phyloP scores from a whole-genome alignment of 2,329 filamentous ascomycete species.

The Camptophora hylomeconis region DNA sequence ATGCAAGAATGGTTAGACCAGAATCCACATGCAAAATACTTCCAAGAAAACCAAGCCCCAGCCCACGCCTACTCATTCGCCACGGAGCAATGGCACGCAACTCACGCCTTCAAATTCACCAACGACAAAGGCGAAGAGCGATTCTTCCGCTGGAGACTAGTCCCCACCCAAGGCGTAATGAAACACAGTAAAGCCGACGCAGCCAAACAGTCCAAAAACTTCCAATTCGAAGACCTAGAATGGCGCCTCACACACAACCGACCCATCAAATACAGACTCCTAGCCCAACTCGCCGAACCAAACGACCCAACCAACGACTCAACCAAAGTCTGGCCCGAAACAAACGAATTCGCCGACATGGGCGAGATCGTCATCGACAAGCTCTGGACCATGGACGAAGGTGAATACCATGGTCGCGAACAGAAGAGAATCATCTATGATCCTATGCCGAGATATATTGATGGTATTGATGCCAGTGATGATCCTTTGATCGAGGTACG shows the following conservation, averaged over 20 bases:
- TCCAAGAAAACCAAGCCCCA: constrained; percentile 32
- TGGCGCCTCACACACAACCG: too few species aligned
- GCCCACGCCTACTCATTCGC: constrained; percentile 37
- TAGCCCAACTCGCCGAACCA: constrained; percentile 37
- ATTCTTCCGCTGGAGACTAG: constrained; percentile 36
- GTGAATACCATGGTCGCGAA: constrained; percentile 27
- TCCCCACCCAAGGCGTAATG: constrained; percentile 32
- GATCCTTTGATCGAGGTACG: constrained; percentile 45
- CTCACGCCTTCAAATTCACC: constrained; percentile 23
- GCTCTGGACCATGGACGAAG: constrained; percentile 24
- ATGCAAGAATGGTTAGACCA: constrained; percentile 27
- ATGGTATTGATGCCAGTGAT: constrained; percentile 38
- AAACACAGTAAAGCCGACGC: constrained; percentile 27
- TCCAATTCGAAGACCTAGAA: constrained; percentile 37
- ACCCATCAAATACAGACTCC: constrained; percentile 35
- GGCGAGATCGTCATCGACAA: constrained; percentile 35
- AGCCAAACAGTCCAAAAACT: constrained; percentile 27
- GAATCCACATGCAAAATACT: constrained; percentile 35
- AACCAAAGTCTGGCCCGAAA: constrained; percentile 41
- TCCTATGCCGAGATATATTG: constrained; percentile 42
- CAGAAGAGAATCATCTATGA: constrained; percentile 45
- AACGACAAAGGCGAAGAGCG: constrained; percentile 31
- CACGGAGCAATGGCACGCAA: constrained; percentile 32
- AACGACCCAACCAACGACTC: constrained; percentile 36
- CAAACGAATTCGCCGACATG: constrained; percentile 36